Conservation (phyloP, 1,139 yeast species). For the Candida dubliniensis region DNA sequence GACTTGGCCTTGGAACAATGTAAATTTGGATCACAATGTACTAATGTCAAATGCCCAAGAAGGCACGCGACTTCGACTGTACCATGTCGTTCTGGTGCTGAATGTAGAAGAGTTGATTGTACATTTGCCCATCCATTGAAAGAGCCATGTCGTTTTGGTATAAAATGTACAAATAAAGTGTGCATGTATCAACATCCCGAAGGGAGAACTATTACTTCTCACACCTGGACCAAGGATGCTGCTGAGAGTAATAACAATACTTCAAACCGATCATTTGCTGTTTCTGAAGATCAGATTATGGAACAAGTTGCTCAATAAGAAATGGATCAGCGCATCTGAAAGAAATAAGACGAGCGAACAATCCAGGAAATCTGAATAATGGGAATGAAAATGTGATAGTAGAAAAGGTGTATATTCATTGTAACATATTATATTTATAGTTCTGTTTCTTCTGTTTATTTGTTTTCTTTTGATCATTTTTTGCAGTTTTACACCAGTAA, state of each 20-base stretch:
- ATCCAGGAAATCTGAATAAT: too few relatives aligned
- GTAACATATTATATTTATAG: too few relatives aligned
- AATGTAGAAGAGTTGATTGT: constrained; percentile 79
- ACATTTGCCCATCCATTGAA: constrained; percentile 76
- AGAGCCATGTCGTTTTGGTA: constrained; percentile 79
- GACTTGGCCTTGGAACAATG: constrained; percentile 74
- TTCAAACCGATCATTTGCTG: constrained; percentile 6
- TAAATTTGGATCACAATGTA: constrained; percentile 73
- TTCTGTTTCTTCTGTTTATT: background rate
- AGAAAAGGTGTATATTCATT: too few relatives aligned
- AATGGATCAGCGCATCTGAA: background rate
- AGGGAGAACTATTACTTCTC: constrained; percentile 51
- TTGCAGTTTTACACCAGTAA: background rate
- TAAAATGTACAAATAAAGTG: constrained; percentile 63
- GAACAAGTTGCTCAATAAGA: constrained; percentile 59
- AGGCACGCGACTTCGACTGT: constrained; percentile 78
- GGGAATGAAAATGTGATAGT: too few relatives aligned
- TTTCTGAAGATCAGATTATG: constrained; percentile 69
- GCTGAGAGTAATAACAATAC: constrained; percentile 13
- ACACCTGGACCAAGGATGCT: constrained; percentile 45
- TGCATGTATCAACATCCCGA: constrained; percentile 82
- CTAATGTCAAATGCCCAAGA: constrained; percentile 74
- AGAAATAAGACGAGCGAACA: too few relatives aligned
- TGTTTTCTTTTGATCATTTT: too few relatives aligned
- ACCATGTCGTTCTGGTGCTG: constrained; percentile 78